Evolutionary conservation across 2,329 filamentous ascomycete genomes (phyloP), one percentile per base, ranked within the genome.

Genomic region (Aschersonia sp.): DNA sequence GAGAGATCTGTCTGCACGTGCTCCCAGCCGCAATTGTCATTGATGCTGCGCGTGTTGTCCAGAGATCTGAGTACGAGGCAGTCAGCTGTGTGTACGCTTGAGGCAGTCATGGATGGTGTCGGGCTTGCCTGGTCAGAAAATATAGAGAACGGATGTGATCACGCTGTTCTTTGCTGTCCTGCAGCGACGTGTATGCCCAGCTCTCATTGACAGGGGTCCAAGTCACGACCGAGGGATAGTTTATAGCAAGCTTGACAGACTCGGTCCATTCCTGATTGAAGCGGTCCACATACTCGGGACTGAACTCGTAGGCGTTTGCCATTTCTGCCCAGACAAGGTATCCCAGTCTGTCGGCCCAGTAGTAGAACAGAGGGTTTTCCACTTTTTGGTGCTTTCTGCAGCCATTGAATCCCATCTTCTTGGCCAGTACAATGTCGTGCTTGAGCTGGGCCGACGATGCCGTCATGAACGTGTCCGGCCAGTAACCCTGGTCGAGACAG

Each of bases 11-110:
- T 80, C 9, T 68, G 54, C 5, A 83, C 78, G 52, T 83, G 79
- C 56, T 84, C 79, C 81, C 81, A 84, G 35, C 81, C 81, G 53
- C 80, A 84, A 60, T 84, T 84, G 59, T 84, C 80, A 55, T 84
- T 84, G 56, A 84, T 70, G 12, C 78, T 78, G 5, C 81, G 65
- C 0, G 74, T 81, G 1, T 75, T 69, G 52, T 84, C 81, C 2
- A 84, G 67, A 0, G 70, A 69, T 47, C 63, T 65, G 42, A 37
- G 22, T 22, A 22, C 22, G 22, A 22, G 22, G 22, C 22, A 22
- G 22, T 22, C 22, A 22, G 22, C 22, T 22, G 22, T 22, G 22
- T 22, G 22, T 22, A 22, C 22, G 22, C 22, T 22, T 22, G 22
- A 22, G 22, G 22, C 22, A 22, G 22, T 22, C 22, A 22, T 37